phyloP scores from a whole-genome alignment of 768 basidiomycete genomes.

The Imleria badia region DNA sequence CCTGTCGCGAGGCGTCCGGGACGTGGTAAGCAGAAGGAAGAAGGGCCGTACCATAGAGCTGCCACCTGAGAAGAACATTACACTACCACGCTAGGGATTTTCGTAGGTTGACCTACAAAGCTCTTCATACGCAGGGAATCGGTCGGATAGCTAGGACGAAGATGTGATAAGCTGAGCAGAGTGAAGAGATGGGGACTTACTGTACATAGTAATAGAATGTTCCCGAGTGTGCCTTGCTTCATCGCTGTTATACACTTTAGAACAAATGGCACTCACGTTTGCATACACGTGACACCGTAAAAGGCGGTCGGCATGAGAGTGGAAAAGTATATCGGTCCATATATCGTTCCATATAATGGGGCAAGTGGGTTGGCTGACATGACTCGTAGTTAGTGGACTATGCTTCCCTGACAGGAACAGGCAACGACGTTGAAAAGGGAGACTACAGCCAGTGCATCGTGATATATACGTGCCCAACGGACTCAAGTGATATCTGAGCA shows the following conservation, averaged over 20 bases:
- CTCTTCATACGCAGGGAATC: constrained; percentile 3
- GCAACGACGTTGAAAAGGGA: too few relatives aligned
- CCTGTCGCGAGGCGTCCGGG: not conserved
- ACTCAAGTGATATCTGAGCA: too few relatives aligned
- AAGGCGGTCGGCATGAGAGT: not conserved
- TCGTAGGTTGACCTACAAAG: not conserved
- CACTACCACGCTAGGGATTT: not conserved
- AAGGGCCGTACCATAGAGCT: constrained; percentile 1
- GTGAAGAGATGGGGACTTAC: not conserved
- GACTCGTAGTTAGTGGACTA: not conserved
- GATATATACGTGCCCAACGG: too few relatives aligned
- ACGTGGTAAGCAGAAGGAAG: too few relatives aligned
- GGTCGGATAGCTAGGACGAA: not conserved
- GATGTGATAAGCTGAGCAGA: not conserved
- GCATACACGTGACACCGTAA: constrained; percentile 9
- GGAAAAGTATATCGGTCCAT: not conserved
- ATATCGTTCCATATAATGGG: not conserved
- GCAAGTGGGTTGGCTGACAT: not conserved
- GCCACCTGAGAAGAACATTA: not conserved
- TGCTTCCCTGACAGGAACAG: too few relatives aligned
- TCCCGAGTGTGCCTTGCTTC: too few relatives aligned
- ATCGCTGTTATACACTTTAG: not conserved
- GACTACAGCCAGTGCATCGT: too few relatives aligned
- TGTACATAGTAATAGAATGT: constrained; percentile 14
- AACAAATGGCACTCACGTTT: constrained; percentile 5